A percentile compares a stretch with the other conserved stretches of the same genome.
Evolutionary conservation across 257 asterid genomes (phyloP).

Genomic region (Nemophila menziesii): DNA sequence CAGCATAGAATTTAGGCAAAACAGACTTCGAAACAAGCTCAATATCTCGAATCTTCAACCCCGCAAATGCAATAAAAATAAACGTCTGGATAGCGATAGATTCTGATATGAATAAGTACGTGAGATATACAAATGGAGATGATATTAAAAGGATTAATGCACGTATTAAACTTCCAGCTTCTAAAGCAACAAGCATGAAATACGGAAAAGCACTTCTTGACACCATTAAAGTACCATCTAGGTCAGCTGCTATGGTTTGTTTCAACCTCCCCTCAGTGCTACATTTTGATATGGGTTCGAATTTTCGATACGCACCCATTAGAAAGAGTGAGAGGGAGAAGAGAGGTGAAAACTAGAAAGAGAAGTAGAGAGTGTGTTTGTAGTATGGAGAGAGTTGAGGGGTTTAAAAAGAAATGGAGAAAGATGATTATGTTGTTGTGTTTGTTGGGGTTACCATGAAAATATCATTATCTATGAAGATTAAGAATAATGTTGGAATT

Average conservation of each 20-base stretch:
- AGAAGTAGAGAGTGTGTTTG: conserved; percentile 2
- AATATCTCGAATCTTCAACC: conserved; percentile 56
- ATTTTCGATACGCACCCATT: conserved; percentile 41
- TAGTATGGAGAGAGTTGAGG: conserved; percentile 11
- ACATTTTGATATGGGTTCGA: conserved; percentile 51
- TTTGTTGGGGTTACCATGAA: conserved; percentile 25
- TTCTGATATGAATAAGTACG: conserved; percentile 50
- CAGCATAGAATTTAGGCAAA: conserved; percentile 68
- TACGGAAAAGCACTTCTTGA: conserved; percentile 64
- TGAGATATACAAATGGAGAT: conserved; percentile 45
- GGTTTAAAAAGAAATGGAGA: conserved; percentile 50
- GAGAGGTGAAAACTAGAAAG: conserved; percentile 2
- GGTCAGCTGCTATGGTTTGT: conserved; percentile 66
- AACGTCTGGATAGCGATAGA: conserved; percentile 36
- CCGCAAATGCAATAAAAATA: conserved; percentile 50
- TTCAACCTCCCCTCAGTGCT: conserved; percentile 33
- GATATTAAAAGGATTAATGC: conserved; percentile 43
- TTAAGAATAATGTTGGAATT: conserved; percentile 5
- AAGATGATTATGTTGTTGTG: conserved; percentile 11
- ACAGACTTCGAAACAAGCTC: conserved; percentile 77
- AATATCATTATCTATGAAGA: conserved; percentile 34
- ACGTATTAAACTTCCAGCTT: conserved; percentile 68
- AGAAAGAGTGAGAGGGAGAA: background rate
- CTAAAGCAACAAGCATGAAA: conserved; percentile 71
- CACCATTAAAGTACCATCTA: conserved; percentile 69